Evolutionary conservation across 1,284 basidiomycete genomes (phyloP), one percentile per base, ranked within the genome.

Genomic region (Heterobasidion parviporum): DNA sequence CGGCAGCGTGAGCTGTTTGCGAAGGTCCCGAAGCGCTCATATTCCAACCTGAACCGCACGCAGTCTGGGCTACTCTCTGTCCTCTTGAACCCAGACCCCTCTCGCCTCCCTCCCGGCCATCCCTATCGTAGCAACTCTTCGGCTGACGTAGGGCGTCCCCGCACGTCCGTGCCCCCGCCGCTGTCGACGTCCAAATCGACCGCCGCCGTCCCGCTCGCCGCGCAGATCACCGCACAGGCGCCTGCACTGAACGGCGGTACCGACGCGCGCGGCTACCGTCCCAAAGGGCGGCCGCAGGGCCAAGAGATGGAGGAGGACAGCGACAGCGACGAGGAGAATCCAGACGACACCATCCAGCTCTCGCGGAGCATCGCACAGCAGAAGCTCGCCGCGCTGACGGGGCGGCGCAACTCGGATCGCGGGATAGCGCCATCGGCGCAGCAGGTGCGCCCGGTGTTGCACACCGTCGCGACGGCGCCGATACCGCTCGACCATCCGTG

Each of bases 1-100:
- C 77, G 85, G 6, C 82, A 90, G 64, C 78, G 79, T 36, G 82
- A 88, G 15, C 77, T 93, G 78, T 92, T 94, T 65, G 76, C 81
- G 56, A 93, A 92, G 70, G 74, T 87, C 9, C 87, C 89, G 5
- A 76, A 81, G 53, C 74, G 80, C 43, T 81, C 82, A 26, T 84
- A 86, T 62, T 79, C 82, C 63, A 79, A 81, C 60, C 72, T 85
- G 52, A 74, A 74, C 55, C 72, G 80, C 49, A 75, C 77, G 10
- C 70, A 70, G 48, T 80, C 80, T 4, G 87, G 88, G 6, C 67
- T 87, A 48, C 72, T 89, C 52, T 80, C 80, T 26, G 79, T 80
- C 64, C 69, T 90, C 44, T 77, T 90, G 73, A 85, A 89, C 61
- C 87, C 87, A 0, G 77, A 85, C 62, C 83, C 83, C 18, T 64